Percentiles rank a stretch among this genome's conserved stretches.
Conservation (phyloP, 2,329 filamentous ascomycete species). For the Huntiella abstrusa region DNA sequence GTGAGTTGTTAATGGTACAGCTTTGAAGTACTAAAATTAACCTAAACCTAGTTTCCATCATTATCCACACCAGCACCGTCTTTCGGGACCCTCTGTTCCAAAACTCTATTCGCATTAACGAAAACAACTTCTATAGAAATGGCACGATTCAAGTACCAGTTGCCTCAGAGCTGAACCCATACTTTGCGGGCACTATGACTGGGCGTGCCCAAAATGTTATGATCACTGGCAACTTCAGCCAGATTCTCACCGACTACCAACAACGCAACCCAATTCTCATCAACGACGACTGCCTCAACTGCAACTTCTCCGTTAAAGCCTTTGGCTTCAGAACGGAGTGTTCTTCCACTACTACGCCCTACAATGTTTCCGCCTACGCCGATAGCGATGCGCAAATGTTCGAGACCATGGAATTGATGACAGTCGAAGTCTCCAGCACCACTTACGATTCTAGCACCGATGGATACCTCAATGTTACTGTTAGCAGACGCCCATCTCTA, state of each 20-base stretch:
- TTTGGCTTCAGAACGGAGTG: conserved; percentile 9
- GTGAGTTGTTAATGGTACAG: neutral
- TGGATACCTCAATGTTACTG: conserved; percentile 10
- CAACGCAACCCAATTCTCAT: conserved; percentile 8
- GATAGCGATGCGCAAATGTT: neutral
- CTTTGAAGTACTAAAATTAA: neutral
- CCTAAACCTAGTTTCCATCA: conserved; percentile 4
- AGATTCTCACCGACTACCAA: conserved; percentile 9
- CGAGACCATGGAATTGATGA: conserved; percentile 3
- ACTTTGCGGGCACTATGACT: conserved; percentile 8
- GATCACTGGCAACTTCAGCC: conserved; percentile 10
- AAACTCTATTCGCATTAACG: conserved; percentile 10
- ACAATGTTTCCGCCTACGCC: conserved; percentile 5
- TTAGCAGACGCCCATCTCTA: conserved; percentile 6
- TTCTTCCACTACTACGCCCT: neutral
- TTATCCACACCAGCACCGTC: conserved; percentile 9
- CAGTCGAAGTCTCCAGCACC: neutral
- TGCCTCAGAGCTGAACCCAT: conserved; percentile 4
- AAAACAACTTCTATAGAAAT: conserved; percentile 5
- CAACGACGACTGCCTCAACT: conserved; percentile 11
- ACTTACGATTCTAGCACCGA: neutral
- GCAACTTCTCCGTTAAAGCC: conserved; percentile 9
- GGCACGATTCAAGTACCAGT: conserved; percentile 8
- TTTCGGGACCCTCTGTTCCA: conserved; percentile 9
- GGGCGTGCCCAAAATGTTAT: conserved; percentile 10